Conservation (phyloP, 2,329 filamentous ascomycete genomes). For the Calonectria henricotiae region DNA sequence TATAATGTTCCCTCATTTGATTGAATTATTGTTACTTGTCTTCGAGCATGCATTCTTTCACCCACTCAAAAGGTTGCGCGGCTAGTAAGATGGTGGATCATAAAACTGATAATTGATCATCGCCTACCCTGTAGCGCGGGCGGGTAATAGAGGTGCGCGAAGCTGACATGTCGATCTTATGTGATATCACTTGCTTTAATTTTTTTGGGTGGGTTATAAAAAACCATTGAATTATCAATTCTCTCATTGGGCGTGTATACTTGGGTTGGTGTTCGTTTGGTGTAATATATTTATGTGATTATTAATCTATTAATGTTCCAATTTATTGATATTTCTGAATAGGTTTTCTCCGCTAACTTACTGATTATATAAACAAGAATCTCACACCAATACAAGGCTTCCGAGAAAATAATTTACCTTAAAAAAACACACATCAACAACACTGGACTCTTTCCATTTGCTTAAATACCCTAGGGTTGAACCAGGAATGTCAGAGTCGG, state of each 20-base stretch:
- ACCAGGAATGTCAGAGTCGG: constrained; percentile 1
- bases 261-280: neutral
- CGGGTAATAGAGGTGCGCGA: neutral
- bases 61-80: neutral
- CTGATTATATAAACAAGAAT: too few relatives aligned
- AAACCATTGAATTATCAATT: neutral
- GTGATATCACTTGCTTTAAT: neutral
- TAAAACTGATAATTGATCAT: neutral
- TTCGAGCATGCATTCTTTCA: neutral
- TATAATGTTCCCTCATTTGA: too few relatives aligned
- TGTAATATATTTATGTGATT: neutral
- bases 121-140: neutral
- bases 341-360: neutral
- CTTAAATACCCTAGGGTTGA: neutral
- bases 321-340: neutral
- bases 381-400: too few relatives aligned
- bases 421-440: neutral
- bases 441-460: too few relatives aligned
- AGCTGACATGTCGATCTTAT: neutral
- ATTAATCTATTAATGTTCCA: too few relatives aligned
- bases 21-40: too few relatives aligned
- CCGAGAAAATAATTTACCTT: too few relatives aligned
- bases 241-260: neutral
- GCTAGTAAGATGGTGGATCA: neutral
- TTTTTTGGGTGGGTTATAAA: neutral